Conservation (phyloP, 305 asterid genomes). For the Solanum hybrid region DNA sequence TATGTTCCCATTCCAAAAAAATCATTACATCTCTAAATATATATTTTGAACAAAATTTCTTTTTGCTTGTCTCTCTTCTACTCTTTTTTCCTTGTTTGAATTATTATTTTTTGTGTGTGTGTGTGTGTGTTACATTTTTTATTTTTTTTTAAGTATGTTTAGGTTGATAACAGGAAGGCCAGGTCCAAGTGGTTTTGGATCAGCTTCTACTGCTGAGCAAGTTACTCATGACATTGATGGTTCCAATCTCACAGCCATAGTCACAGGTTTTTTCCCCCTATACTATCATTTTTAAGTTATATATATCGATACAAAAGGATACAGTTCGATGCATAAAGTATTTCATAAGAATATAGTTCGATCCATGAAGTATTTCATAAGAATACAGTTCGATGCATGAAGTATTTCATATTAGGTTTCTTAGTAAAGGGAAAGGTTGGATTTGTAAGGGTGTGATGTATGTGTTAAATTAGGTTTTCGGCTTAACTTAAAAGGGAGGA, state of each 20-base stretch:
- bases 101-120: not conserved
- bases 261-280: conserved; percentile 15
- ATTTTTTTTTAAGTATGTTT: conserved; percentile 27
- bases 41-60: not conserved
- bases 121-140: not conserved
- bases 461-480: not conserved
- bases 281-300: not conserved
- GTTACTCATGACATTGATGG: conserved; percentile 30
- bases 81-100: not conserved
- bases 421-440: not conserved
- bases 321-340: not conserved
- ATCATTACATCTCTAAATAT: not conserved
- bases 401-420: not conserved
- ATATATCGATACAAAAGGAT: not conserved
- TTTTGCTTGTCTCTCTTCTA: not conserved
- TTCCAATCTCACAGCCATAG: conserved; percentile 26
- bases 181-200: conserved; percentile 88
- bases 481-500: not conserved
- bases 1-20: not conserved
- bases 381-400: no score
- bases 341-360: no score
- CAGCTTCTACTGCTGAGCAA: conserved; percentile 47
- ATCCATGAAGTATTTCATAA: no score
- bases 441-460: not conserved
- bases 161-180: conserved; percentile 63